Evolutionary conservation across 2,329 filamentous ascomycete species (phyloP), one percentile per base, ranked within the genome.

Genomic region (Arachnomyces sp.): DNA sequence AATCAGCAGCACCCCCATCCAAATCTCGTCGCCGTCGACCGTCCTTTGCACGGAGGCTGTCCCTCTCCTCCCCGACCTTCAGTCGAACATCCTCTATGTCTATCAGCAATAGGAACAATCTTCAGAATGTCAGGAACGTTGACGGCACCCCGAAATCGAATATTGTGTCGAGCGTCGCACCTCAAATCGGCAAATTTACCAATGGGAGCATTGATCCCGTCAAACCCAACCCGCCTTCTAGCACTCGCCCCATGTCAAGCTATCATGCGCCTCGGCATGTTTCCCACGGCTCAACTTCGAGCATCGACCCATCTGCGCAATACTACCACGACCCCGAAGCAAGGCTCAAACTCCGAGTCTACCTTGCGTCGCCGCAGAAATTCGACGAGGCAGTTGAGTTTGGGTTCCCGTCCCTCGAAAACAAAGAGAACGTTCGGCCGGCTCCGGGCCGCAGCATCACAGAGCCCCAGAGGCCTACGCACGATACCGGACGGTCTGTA

Each of bases 381-480:
- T 96, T 96, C 52, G 90, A 96, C 57, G 90, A 96, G 63, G 88
- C 86, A 1, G 77, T 96, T 38, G 85, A 94, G 58, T 95, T 93
- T 61, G 90, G 90, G 0, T 96, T 95, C 53, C 87, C 88, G 0
- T 58, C 67, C 3, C 44, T 67, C 43, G 55, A 67, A 42, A 45
- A 59, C 38, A 61, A 61, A 36, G 55, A 61, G 12, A 55, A 52
- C 20, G 28, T 48, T 11, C 39, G 40, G 2, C 49, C 43, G 2
- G 38, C 50, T 13, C 43, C 42, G 9, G 20, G 20, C 5, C 20
- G 20, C 9, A 3, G 15, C 42, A 37, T 54, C 32, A 36, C 50
- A 17, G 46, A 52, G 30, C 34, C 50, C 33, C 66, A 37, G 66
- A 50, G 58, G 64, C 69, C 45, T 54, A 58, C 38, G 61, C 34